Conservation (phyloP, 345 rosid genomes). For the Raphanus raphanistrum region DNA sequence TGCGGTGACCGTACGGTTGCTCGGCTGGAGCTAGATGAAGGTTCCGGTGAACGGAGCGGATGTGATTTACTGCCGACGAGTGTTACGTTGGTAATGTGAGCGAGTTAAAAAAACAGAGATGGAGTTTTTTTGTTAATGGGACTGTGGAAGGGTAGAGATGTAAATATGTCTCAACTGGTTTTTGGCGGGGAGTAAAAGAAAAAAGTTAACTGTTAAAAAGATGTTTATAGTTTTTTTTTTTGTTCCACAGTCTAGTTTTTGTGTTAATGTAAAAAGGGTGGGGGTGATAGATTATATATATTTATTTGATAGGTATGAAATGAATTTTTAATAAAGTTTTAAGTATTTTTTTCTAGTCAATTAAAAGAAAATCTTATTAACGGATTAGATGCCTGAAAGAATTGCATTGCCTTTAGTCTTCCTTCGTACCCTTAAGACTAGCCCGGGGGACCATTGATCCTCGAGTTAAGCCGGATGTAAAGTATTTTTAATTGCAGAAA, state of each 20-base stretch:
- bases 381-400: background rate
- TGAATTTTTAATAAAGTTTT: slow-evolving; percentile 24
- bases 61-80: slow-evolving; percentile 34
- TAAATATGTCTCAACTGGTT: slow-evolving; percentile 42
- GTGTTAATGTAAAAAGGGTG: slow-evolving; percentile 11
- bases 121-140: slow-evolving; percentile 12
- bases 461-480: background rate
- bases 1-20: slow-evolving; percentile 35
- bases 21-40: slow-evolving; percentile 37
- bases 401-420: background rate
- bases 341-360: background rate
- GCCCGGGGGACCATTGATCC: slow-evolving; percentile 15
- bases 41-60: slow-evolving; percentile 10
- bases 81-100: slow-evolving; percentile 31
- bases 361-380: background rate
- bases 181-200: slow-evolving; percentile 34
- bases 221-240: slow-evolving; percentile 30
- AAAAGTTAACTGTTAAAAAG: slow-evolving; percentile 25
- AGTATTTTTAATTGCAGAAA: background rate
- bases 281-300: slow-evolving; percentile 38
- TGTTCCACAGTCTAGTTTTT: slow-evolving; percentile 13
- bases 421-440: background rate
- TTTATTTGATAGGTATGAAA: slow-evolving; percentile 31
- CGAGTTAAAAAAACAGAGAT: slow-evolving; percentile 11
- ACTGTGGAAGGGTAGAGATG: slow-evolving; percentile 31